Base-by-base conservation (phyloP, 371 early-diverging fungal species). In the Mucor indicus region DNA sequence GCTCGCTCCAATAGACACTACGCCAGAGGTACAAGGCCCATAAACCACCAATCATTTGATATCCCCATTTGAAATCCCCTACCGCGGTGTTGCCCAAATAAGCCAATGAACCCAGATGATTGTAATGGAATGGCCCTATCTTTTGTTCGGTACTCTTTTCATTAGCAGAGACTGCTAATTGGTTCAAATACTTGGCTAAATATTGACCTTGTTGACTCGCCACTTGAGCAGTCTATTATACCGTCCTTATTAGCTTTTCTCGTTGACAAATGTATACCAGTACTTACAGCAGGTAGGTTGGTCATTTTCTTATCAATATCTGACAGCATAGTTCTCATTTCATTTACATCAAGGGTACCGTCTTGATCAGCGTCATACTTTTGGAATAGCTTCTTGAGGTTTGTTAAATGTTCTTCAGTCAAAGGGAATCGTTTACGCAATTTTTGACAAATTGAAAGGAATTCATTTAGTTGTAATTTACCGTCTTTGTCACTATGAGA, bases 191-290 rank as follows among this genome's bases (percentile, higher is more conserved):
- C 23, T 68, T 70, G 21, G 80, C 84, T 27, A 93, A 50, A 57
- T 81, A 91, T 16, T 65, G 57, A 27, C 87, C 95, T 60, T 95
- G 85, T 57, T 94, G 95, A 60, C 73, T 84, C 21, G 95, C 95
- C 4, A 91, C 91, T 66, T 94, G 95, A 2, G 95, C 95, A 24
- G 92, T 91, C 78, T 83, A 55, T 6, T 17, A 42, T 32, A 35
- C 12, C 21, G 23, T 12, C 10, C 36, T 40, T 37, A 36, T 42
- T 15, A 2, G 35, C 23, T 13, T 40, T 38, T 13, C 13, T 22
- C 9, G 13, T 25, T n/a, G n/a, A n/a, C n/a, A n/a, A n/a, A n/a
- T n/a, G n/a, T n/a, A 15, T 25, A 46, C 5, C 5, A 12, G 11
- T 3, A 66, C 73, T 46, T 74, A 81, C 84, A 17, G 89, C 88